A percentile compares a stretch with the other conserved stretches of the same genome.
These are phyloP conservation scores for Xylaria multiplex DNA, from an alignment of 2,329 filamentous ascomycete species.

Conservation along the genomic window DNA sequence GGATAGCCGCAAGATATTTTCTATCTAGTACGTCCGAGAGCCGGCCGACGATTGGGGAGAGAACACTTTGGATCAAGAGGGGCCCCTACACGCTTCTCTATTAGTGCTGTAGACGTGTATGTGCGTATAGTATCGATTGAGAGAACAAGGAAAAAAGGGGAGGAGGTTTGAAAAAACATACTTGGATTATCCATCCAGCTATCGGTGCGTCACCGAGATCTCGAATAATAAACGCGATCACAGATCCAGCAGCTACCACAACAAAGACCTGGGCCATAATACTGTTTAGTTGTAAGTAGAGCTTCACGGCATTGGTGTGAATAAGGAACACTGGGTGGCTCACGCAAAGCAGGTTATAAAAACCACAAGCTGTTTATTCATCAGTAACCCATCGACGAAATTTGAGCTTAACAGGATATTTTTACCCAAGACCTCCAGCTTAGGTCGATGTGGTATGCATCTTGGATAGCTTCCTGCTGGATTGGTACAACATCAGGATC, in stretches of 20 bases:
- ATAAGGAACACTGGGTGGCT: slow-evolving; percentile 28
- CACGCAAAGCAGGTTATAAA: slow-evolving; percentile 61
- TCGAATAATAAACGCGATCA: slow-evolving; percentile 65
- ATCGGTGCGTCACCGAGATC: slow-evolving; percentile 62
- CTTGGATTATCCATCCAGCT: slow-evolving; percentile 66
- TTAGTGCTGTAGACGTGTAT: not conserved
- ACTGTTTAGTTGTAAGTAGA: slow-evolving; percentile 41
- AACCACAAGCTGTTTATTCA: slow-evolving; percentile 47
- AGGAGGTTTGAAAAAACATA: slow-evolving; percentile 33
- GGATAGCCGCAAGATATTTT: slow-evolving; percentile 62
- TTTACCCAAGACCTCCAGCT: slow-evolving; percentile 65
- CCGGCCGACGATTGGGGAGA: slow-evolving; percentile 65
- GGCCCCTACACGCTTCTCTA: slow-evolving; percentile 55
- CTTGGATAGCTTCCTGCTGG: slow-evolving; percentile 48
- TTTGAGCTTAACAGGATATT: not conserved
- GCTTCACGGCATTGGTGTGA: not conserved
- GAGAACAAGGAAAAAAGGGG: not conserved
- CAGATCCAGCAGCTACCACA: slow-evolving; percentile 64
- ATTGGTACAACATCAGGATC: slow-evolving; percentile 40
- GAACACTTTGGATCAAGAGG: slow-evolving; percentile 65
- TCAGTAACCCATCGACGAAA: not conserved
- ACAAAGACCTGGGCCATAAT: slow-evolving; percentile 66
- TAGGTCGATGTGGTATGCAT: slow-evolving; percentile 57
- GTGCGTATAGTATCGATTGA: not conserved
- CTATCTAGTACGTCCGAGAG: slow-evolving; percentile 66